Evolutionary conservation across 768 basidiomycete species (phyloP).

Genomic region (Phaeotremella skinneri): DNA sequence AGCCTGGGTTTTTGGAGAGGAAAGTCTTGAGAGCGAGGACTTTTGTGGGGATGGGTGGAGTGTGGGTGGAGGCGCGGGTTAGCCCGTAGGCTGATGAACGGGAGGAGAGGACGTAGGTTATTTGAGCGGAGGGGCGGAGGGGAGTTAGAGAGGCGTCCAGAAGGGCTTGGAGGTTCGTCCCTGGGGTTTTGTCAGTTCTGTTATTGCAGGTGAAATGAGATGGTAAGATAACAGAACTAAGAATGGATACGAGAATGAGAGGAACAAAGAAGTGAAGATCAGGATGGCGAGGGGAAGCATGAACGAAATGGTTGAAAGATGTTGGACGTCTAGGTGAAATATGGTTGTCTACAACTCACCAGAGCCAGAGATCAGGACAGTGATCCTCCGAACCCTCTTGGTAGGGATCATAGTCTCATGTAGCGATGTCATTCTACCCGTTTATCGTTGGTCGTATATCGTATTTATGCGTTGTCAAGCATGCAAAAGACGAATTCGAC

Average conservation of each 20-base stretch:
- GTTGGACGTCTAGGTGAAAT: too few relatives aligned
- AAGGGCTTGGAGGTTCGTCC: conserved; percentile 93
- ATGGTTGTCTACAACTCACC: too few relatives aligned
- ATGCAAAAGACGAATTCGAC: too few relatives aligned
- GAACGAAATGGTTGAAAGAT: not conserved
- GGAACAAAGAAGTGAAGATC: not conserved
- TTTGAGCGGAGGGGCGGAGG: conserved; percentile 66
- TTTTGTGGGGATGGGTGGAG: conserved; percentile 68
- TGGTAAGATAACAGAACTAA: conserved; percentile 1
- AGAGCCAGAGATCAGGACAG: conserved; percentile 67
- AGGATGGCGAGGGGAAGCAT: not conserved
- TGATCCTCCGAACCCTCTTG: conserved; percentile 51
- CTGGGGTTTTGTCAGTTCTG: conserved; percentile 54
- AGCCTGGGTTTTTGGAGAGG: conserved; percentile 67
- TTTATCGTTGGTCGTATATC: not conserved
- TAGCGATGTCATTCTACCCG: conserved; percentile 17
- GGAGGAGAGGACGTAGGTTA: conserved; percentile 84
- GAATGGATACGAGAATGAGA: not conserved
- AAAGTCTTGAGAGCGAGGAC: conserved; percentile 83
- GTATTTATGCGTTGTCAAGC: too few relatives aligned
- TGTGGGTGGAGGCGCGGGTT: conserved; percentile 63
- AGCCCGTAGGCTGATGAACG: conserved; percentile 88
- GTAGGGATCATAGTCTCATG: conserved; percentile 16
- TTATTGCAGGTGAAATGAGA: conserved; percentile 11
- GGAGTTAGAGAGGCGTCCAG: conserved; percentile 75